phyloP scores from a whole-genome alignment of 1,284 basidiomycete genomes.

The Rugosomyces carneus region DNA sequence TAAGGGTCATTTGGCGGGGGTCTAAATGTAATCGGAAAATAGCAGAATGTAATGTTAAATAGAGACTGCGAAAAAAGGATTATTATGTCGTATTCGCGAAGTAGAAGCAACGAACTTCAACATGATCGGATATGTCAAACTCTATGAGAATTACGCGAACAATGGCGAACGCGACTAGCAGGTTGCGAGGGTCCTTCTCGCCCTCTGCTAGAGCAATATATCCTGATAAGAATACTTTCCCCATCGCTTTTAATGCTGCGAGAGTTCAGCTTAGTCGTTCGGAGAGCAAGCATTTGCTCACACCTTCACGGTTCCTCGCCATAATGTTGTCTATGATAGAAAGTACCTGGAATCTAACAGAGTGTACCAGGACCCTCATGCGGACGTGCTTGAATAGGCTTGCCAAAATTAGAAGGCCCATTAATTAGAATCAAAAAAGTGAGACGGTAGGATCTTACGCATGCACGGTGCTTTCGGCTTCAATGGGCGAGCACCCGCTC shows the following conservation, averaged over 20 bases:
- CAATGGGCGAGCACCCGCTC: conserved; percentile 64
- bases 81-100: not conserved
- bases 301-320: conserved; percentile 67
- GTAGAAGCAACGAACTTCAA: conserved; percentile 78
- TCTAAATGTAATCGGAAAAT: conserved; percentile 97
- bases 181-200: conserved; percentile 96
- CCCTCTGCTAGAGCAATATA: conserved; percentile 85
- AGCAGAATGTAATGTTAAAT: conserved; percentile 96
- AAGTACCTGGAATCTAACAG: conserved; percentile 79
- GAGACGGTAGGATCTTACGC: conserved; percentile 52
- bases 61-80: conserved; percentile 54
- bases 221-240: conserved; percentile 65
- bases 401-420: conserved; percentile 4
- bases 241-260: conserved; percentile 66
- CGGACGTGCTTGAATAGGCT: conserved; percentile 78
- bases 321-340: conserved; percentile 79
- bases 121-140: conserved; percentile 69
- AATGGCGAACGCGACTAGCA: conserved; percentile 87
- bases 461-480: conserved; percentile 62
- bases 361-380: conserved; percentile 79
- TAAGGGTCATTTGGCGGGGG: conserved; percentile 95
- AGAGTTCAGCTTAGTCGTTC: conserved; percentile 6
- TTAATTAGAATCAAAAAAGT: not conserved
- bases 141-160: conserved; percentile 81
- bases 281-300: conserved; percentile 13